Evolutionary conservation across 495 filamentous ascomycete species (phyloP).

Genomic region (Hypoxylon intermedium): DNA sequence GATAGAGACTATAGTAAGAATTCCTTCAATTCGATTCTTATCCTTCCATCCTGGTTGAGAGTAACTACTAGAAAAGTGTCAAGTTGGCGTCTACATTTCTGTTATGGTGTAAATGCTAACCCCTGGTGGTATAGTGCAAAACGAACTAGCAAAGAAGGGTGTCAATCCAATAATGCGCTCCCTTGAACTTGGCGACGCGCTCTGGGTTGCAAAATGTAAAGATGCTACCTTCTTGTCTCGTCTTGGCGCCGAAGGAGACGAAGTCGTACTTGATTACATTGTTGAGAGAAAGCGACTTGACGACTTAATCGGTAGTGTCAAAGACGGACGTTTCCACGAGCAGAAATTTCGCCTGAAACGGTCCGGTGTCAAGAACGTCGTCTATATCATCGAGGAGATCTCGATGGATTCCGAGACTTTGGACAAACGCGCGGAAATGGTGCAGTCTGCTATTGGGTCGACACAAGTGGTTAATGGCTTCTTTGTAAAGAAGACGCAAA

Average conservation of each 20-base stretch:
- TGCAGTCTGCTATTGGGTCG: slow-evolving; percentile 76
- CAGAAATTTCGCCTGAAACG: slow-evolving; percentile 82
- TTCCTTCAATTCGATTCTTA: neutral
- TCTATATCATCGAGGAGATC: slow-evolving; percentile 83
- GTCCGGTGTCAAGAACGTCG: slow-evolving; percentile 74
- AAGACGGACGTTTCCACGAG: slow-evolving; percentile 83
- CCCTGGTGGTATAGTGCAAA: slow-evolving; percentile 52
- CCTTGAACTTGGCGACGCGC: slow-evolving; percentile 76
- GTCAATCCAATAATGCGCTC: slow-evolving; percentile 69
- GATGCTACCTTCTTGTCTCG: slow-evolving; percentile 62
- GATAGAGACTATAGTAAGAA: slow-evolving; percentile 72
- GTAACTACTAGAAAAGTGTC: no score
- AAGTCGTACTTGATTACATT: slow-evolving; percentile 81
- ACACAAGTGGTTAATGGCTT: slow-evolving; percentile 84
- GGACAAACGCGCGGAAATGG: slow-evolving; percentile 67
- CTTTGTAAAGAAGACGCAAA: slow-evolving; percentile 79
- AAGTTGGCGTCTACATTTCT: neutral
- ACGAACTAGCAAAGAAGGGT: slow-evolving; percentile 72
- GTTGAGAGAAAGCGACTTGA: slow-evolving; percentile 85
- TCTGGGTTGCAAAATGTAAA: slow-evolving; percentile 80
- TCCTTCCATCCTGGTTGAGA: neutral
- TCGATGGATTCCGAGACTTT: slow-evolving; percentile 56
- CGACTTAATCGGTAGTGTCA: slow-evolving; percentile 79
- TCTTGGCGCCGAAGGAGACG: slow-evolving; percentile 70
- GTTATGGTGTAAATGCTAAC: neutral